Conservation (phyloP, 2,329 filamentous ascomycete species). For the Penicillium sp. region DNA sequence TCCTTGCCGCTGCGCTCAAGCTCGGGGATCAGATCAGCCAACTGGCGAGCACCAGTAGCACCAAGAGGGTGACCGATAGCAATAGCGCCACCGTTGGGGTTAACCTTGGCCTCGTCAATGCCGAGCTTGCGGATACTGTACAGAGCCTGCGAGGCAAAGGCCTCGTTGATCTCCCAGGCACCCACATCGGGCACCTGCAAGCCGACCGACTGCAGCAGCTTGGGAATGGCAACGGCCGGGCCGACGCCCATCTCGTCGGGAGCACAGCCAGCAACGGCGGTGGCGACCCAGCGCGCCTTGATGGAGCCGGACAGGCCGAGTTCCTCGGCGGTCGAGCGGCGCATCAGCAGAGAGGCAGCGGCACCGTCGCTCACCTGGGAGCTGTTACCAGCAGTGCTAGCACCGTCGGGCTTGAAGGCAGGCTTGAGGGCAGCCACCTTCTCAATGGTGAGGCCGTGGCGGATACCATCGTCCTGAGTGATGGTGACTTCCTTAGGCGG, state of each 20-base stretch:
- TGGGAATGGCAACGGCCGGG: conserved; percentile 78
- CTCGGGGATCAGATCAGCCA: conserved; percentile 67
- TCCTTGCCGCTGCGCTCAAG: conserved; percentile 63
- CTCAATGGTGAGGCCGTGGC: conserved; percentile 62
- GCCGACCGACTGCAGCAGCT: conserved; percentile 65
- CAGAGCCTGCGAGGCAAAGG: conserved; percentile 59
- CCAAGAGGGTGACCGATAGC: conserved; percentile 90
- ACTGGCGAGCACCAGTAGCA: conserved; percentile 77
- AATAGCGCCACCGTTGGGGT: conserved; percentile 89
- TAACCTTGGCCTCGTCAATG: conserved; percentile 65
- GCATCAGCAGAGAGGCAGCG: conserved; percentile 76
- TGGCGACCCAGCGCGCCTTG: conserved; percentile 76
- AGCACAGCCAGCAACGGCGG: conserved; percentile 68
- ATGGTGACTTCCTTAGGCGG: conserved; percentile 59
- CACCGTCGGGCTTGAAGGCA: conserved; percentile 69
- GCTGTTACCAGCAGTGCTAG: conserved; percentile 78
- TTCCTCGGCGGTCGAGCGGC: conserved; percentile 68
- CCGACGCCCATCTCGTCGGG: conserved; percentile 95
- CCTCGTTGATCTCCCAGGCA: conserved; percentile 92
- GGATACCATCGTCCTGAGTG: conserved; percentile 74
- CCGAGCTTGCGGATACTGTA: conserved; percentile 64
- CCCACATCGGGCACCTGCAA: conserved; percentile 65
- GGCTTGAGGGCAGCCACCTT: conserved; percentile 75
- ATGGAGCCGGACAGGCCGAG: conserved; percentile 66
- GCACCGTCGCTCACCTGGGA: conserved; percentile 86